These are phyloP conservation scores for Uronychia setigera DNA, from an alignment of 73 alveolate genomes.

Conservation along the genomic window DNA sequence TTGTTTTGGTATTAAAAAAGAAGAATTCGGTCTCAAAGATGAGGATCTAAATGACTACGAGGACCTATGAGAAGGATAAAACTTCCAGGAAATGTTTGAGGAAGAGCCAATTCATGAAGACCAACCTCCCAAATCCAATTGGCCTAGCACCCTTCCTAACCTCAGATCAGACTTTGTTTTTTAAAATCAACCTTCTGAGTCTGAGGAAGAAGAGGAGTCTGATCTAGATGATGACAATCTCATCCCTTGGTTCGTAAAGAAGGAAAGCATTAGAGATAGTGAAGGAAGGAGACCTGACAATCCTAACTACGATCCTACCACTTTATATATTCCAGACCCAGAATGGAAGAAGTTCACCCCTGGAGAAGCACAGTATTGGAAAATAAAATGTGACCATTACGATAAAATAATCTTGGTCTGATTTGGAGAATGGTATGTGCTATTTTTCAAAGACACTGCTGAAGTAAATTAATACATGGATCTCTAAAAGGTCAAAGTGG, in stretches of 20 bases:
- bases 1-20: too few species aligned
- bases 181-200: too few species aligned
- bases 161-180: too few species aligned
- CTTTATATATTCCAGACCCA: slow-evolving; percentile 69
- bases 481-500: slow-evolving; percentile 4
- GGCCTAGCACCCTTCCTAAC: too few species aligned
- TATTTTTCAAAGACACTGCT: slow-evolving; percentile 38
- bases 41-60: too few species aligned
- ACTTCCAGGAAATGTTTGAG: too few species aligned
- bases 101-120: too few species aligned
- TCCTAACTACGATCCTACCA: slow-evolving; percentile 80
- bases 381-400: slow-evolving; percentile 64
- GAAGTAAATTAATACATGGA: background rate
- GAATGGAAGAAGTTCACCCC: slow-evolving; percentile 69
- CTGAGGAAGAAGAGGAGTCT: too few species aligned
- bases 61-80: too few species aligned
- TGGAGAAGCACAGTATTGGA: slow-evolving; percentile 81
- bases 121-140: too few species aligned
- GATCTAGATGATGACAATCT: too few species aligned
- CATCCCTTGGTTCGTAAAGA: background rate
- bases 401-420: slow-evolving; percentile 76
- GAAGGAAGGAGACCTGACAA: slow-evolving; percentile 71
- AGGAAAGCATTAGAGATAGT: slow-evolving; percentile 36
- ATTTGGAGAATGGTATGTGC: slow-evolving; percentile 65
- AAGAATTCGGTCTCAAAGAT: too few species aligned